Evolutionary conservation across 2,329 filamentous ascomycete species (phyloP).

Genomic region (Arthrobotrys iridis): DNA sequence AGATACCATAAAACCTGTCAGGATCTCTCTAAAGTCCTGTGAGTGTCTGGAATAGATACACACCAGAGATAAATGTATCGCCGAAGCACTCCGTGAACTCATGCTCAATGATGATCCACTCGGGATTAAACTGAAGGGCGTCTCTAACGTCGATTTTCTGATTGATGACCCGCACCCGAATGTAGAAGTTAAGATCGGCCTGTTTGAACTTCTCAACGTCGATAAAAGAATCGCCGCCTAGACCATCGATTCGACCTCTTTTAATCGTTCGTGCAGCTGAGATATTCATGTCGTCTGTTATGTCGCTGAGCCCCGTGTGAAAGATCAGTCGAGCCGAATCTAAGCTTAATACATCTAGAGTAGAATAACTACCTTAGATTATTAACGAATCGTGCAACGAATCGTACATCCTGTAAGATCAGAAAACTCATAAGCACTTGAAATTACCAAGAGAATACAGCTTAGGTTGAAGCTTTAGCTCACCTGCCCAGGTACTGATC

Average conservation of each 20-base stretch:
- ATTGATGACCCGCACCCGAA: constrained; percentile 59
- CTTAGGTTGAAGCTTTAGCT: no score
- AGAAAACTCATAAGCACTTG: background rate
- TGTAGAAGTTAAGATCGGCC: constrained; percentile 58
- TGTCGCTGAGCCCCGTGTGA: constrained; percentile 59
- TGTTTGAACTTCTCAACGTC: constrained; percentile 57
- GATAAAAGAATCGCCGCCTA: constrained; percentile 54
- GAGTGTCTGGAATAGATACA: background rate
- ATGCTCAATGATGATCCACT: constrained; percentile 51
- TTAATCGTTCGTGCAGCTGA: constrained; percentile 61
- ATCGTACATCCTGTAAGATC: constrained; percentile 17
- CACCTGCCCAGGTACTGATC: constrained; percentile 32
- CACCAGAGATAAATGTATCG: constrained; percentile 59
- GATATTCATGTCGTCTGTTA: constrained; percentile 62
- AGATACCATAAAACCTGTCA: background rate
- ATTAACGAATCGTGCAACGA: constrained; percentile 37
- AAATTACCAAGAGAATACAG: background rate
- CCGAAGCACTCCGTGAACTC: constrained; percentile 57
- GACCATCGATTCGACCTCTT: constrained; percentile 60
- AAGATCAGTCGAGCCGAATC: constrained; percentile 57
- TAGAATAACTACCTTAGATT: constrained; percentile 23
- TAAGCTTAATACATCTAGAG: background rate
- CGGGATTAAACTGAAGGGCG: constrained; percentile 53
- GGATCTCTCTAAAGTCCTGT: background rate
- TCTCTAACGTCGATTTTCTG: constrained; percentile 57